These are phyloP conservation scores for Penicillium ochrochloron DNA, from an alignment of 495 filamentous ascomycete genomes.

Conservation along the genomic window DNA sequence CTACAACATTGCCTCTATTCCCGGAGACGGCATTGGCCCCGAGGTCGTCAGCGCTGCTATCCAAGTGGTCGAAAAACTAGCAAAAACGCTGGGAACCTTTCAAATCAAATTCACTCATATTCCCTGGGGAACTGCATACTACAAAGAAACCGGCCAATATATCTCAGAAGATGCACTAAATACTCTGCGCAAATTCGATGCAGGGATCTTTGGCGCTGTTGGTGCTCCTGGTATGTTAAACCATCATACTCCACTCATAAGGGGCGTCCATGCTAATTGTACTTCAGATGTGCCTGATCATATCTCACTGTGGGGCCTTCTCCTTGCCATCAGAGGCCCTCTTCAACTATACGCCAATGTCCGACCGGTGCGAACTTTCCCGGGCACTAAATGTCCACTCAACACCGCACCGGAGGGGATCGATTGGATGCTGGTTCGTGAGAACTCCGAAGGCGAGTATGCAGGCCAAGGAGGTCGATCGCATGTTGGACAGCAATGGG, in stretches of 20 bases:
- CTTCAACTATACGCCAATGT: constrained; percentile 58
- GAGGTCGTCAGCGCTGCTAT: constrained; percentile 46
- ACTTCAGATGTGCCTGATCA: constrained; percentile 53
- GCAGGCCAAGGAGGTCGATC: constrained; percentile 53
- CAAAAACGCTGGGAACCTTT: constrained; percentile 39
- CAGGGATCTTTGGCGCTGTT: constrained; percentile 53
- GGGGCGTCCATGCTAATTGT: not conserved
- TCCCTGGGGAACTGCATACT: constrained; percentile 46
- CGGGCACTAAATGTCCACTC: constrained; percentile 49
- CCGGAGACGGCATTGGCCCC: constrained; percentile 48
- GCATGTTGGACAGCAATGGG: constrained; percentile 49
- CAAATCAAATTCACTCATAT: constrained; percentile 44
- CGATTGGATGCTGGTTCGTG: constrained; percentile 56
- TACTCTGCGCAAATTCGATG: constrained; percentile 44
- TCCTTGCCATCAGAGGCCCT: constrained; percentile 52
- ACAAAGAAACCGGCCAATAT: constrained; percentile 48
- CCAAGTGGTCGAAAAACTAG: constrained; percentile 40
- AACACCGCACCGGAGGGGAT: constrained; percentile 40
- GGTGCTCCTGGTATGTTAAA: constrained; percentile 40
- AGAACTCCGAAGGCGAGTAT: constrained; percentile 58
- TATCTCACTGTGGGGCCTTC: constrained; percentile 55
- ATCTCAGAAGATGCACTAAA: constrained; percentile 46
- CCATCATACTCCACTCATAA: not conserved
- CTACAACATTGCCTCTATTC: constrained; percentile 47
- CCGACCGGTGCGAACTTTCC: constrained; percentile 49